A percentile compares a stretch with the other conserved stretches of the same genome.
Conservation (phyloP, 2,329 filamentous ascomycete species). For the Fusarium sp. region DNA sequence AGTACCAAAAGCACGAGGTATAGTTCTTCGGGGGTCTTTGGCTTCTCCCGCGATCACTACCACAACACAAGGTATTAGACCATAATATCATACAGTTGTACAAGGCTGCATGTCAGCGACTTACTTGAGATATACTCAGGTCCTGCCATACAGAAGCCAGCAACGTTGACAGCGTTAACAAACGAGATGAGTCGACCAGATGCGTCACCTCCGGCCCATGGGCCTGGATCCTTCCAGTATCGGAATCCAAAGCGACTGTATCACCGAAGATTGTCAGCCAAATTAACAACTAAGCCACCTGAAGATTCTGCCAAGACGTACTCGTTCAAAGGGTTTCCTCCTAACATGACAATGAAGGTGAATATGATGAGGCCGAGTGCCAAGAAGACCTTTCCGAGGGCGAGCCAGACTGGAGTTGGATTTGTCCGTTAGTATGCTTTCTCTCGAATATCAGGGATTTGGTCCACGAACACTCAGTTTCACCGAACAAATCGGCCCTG, state of each 20-base stretch:
- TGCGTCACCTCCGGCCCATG: neutral
- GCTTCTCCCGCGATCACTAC: conserved; percentile 7
- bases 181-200: neutral
- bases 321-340: conserved; percentile 72
- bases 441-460: neutral
- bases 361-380: conserved; percentile 77
- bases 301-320: neutral
- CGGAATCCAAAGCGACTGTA: conserved; percentile 78
- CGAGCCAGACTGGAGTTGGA: conserved; percentile 64
- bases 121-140: conserved; percentile 69
- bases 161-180: conserved; percentile 22
- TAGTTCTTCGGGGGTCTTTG: neutral
- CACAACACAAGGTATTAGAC: conserved; percentile 72
- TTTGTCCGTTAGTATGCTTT: neutral
- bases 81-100: conserved; percentile 76
- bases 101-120: conserved; percentile 73
- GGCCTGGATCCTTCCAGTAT: conserved; percentile 66
- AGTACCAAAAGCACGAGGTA: neutral
- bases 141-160: conserved; percentile 68
- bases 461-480: neutral
- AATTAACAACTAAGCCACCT: too few relatives aligned
- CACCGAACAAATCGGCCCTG: neutral
- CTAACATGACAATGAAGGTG: conserved; percentile 83
- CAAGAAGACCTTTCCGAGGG: conserved; percentile 73
- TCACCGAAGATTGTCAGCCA: conserved; percentile 41